phyloP scores from a whole-genome alignment of 2,329 filamentous ascomycete genomes.

The Decorospora gaudefroyi region DNA sequence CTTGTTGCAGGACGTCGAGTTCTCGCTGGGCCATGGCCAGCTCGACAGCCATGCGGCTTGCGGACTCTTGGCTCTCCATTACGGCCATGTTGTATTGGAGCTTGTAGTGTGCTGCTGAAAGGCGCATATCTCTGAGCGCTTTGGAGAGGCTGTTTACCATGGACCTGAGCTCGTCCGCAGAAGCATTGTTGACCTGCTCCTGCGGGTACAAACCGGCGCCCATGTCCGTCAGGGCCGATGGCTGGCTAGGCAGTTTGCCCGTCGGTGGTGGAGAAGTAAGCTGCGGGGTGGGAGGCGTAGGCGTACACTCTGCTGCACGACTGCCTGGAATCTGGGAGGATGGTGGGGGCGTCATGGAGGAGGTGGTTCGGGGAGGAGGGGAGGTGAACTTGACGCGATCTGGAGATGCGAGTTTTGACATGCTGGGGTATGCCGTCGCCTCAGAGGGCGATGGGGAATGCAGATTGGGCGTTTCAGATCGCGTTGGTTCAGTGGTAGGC shows the following conservation, averaged over 20 bases:
- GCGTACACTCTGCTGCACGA: slow-evolving; percentile 50
- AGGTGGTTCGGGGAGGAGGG: slow-evolving; percentile 52
- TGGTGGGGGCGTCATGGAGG: slow-evolving; percentile 66
- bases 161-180: slow-evolving; percentile 57
- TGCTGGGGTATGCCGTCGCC: slow-evolving; percentile 20
- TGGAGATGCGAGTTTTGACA: slow-evolving; percentile 30
- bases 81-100: slow-evolving; percentile 83
- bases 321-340: slow-evolving; percentile 60
- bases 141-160: slow-evolving; percentile 59
- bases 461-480: slow-evolving; percentile 33
- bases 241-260: slow-evolving; percentile 35
- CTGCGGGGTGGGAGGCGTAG: slow-evolving; percentile 57
- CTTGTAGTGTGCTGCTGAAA: slow-evolving; percentile 87
- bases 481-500: slow-evolving; percentile 39
- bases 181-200: slow-evolving; percentile 59
- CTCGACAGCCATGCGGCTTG: slow-evolving; percentile 86
- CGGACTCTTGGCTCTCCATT: slow-evolving; percentile 81
- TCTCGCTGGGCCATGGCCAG: slow-evolving; percentile 89
- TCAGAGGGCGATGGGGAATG: slow-evolving; percentile 27
- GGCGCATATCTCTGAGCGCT: slow-evolving; percentile 69
- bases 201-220: slow-evolving; percentile 52
- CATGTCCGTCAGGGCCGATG: slow-evolving; percentile 35
- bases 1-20: slow-evolving; percentile 78
- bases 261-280: slow-evolving; percentile 57
- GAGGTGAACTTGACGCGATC: slow-evolving; percentile 41